Evolutionary conservation across 352 stramenopile species (phyloP).

Genomic region (Phytophthora nicotianae): DNA sequence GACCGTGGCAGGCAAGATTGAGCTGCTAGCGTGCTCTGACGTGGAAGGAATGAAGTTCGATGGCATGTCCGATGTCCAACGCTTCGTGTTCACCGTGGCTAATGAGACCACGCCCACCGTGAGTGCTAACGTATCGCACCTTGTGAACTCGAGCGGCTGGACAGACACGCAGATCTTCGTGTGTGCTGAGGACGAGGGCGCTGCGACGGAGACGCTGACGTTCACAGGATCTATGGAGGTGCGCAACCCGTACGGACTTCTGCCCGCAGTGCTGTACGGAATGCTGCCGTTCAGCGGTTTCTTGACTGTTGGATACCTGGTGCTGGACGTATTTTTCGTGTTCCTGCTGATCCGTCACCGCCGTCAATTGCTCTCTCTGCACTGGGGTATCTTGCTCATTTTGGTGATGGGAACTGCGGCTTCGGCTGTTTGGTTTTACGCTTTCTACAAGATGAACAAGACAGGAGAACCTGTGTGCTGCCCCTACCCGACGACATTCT

Average conservation of each 20-base stretch:
- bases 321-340: slow-evolving; percentile 82
- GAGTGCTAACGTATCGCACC: slow-evolving; percentile 53
- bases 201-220: slow-evolving; percentile 49
- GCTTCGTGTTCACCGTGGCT: slow-evolving; percentile 64
- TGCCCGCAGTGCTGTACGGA: slow-evolving; percentile 83
- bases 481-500: slow-evolving; percentile 85
- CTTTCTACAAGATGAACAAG: slow-evolving; percentile 89
- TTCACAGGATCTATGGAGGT: slow-evolving; percentile 80
- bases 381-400: slow-evolving; percentile 85
- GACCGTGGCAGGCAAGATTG: slow-evolving; percentile 69
- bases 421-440: slow-evolving; percentile 76
- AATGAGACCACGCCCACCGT: slow-evolving; percentile 52
- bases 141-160: slow-evolving; percentile 72
- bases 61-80: slow-evolving; percentile 70
- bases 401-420: slow-evolving; percentile 75
- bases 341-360: slow-evolving; percentile 74
- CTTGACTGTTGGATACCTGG: slow-evolving; percentile 72
- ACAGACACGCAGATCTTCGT: slow-evolving; percentile 85
- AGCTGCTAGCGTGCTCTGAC: slow-evolving; percentile 71
- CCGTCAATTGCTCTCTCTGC: slow-evolving; percentile 73
- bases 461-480: slow-evolving; percentile 90
- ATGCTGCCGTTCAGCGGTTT: slow-evolving; percentile 87
- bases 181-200: slow-evolving; percentile 60
- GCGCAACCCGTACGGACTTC: slow-evolving; percentile 79
- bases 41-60: slow-evolving; percentile 48